A percentile compares a stretch with the other conserved stretches of the same genome.
Conservation (phyloP, 768 basidiomycete genomes). For the Collybiopsis luxurians region DNA sequence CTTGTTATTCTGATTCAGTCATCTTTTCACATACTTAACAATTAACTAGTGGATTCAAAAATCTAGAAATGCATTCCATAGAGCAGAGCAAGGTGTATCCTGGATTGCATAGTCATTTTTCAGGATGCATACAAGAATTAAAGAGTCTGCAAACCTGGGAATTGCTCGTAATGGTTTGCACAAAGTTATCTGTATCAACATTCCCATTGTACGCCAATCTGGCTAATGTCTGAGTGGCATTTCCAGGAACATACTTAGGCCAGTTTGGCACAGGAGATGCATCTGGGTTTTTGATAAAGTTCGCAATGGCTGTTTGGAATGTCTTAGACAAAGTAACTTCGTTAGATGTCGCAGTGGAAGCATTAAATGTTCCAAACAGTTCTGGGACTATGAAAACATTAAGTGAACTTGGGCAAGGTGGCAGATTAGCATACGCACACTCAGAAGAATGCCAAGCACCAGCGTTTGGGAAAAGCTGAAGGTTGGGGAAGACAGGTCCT, state of each 20-base stretch:
- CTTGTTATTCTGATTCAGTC: no score
- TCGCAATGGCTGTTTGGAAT: no score
- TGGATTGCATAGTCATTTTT: no score
- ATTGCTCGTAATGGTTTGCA: background rate
- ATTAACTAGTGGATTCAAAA: background rate
- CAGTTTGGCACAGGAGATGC: conserved; percentile 14
- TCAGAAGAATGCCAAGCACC: conserved; percentile 18
- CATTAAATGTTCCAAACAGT: conserved; percentile 21
- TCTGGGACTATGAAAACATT: conserved; percentile 10
- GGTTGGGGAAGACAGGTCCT: conserved; percentile 14
- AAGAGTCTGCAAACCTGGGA: no score
- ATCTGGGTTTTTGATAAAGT: conserved; percentile 16
- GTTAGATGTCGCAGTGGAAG: conserved; percentile 14
- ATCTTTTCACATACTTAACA: no score
- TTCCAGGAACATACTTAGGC: conserved; percentile 12
- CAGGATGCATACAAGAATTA: no score
- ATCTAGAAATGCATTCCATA: background rate
- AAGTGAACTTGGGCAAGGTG: background rate
- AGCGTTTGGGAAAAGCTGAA: conserved; percentile 15
- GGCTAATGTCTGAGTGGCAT: conserved; percentile 11
- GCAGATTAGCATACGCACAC: conserved; percentile 10
- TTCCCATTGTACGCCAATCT: conserved; percentile 14
- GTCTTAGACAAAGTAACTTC: conserved; percentile 17
- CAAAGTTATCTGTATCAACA: conserved; percentile 11
- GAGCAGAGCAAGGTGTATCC: background rate